A percentile compares a stretch with the other conserved stretches of the same genome.
These are phyloP conservation scores for Dactylellina parvicollis DNA, from an alignment of 2,329 filamentous ascomycete genomes.

Conservation along the genomic window DNA sequence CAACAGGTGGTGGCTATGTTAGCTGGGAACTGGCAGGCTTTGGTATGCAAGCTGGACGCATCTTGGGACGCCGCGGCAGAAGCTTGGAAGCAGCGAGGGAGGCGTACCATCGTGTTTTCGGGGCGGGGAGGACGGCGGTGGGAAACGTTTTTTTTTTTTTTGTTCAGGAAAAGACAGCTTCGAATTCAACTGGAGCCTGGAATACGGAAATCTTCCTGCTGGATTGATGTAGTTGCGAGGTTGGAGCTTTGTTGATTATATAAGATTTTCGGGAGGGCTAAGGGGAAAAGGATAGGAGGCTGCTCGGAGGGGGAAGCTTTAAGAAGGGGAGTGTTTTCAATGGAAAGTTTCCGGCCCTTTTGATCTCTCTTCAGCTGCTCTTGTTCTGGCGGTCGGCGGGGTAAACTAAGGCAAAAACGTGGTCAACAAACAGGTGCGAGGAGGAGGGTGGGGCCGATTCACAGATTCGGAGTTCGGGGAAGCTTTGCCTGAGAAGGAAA, in stretches of 20 bases:
- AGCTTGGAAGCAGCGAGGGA: background rate
- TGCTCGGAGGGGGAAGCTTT: background rate
- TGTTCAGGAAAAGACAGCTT: too few relatives aligned
- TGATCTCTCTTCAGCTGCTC: background rate
- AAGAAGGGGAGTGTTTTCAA: background rate
- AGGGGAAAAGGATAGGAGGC: background rate
- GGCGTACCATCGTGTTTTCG: background rate
- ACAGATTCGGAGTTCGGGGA: conserved; percentile 23
- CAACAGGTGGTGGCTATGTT: too few relatives aligned
- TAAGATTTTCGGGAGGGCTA: conserved; percentile 1
- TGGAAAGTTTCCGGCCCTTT: background rate
- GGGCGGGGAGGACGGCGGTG: background rate
- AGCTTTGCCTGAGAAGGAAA: background rate
- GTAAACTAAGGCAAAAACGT: background rate
- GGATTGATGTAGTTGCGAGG: too few relatives aligned
- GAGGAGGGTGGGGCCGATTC: conserved; percentile 9
- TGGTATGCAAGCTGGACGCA: background rate
- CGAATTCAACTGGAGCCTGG: too few relatives aligned
- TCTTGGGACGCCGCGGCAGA: background rate
- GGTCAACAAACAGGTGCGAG: background rate
- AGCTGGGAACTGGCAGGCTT: background rate
- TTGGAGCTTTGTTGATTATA: conserved; percentile 14
- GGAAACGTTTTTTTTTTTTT: too few relatives aligned
- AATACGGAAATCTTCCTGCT: too few relatives aligned
- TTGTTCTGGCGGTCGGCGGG: background rate